These are phyloP conservation scores for Yamadazyma jaroonii DNA, from an alignment of 1,139 yeast species.

Conservation along the genomic window DNA sequence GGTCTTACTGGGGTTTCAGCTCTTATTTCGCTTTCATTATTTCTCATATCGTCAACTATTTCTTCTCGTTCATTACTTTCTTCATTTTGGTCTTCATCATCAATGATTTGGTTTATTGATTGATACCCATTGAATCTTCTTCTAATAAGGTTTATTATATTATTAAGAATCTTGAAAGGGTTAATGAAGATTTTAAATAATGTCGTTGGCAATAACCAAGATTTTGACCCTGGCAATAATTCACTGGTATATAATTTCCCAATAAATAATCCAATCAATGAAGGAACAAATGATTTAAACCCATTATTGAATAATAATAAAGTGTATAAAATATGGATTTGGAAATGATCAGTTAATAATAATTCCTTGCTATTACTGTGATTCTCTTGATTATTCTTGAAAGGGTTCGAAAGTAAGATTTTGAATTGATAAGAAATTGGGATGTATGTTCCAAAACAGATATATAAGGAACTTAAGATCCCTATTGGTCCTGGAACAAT, in stretches of 20 bases:
- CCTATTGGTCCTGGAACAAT: conserved; percentile 63
- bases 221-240: conserved; percentile 57
- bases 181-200: conserved; percentile 23
- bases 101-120: conserved; percentile 13
- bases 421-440: conserved; percentile 64
- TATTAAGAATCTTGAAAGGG: conserved; percentile 19
- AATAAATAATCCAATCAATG: conserved; percentile 55
- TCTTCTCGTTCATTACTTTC: conserved; percentile 19
- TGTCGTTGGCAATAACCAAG: conserved; percentile 46
- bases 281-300: conserved; percentile 46
- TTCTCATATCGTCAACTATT: conserved; percentile 23
- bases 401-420: conserved; percentile 33
- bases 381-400: conserved; percentile 1
- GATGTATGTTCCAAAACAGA: conserved; percentile 53
- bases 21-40: conserved; percentile 27
- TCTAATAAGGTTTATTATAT: conserved; percentile 4
- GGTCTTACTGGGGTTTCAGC: conserved; percentile 61
- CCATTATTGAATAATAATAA: conserved; percentile 58
- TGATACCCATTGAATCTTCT: conserved; percentile 12
- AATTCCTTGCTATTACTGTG: conserved; percentile 23
- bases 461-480: conserved; percentile 55
- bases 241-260: conserved; percentile 56
- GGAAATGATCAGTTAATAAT: conserved; percentile 53
- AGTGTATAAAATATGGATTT: conserved; percentile 50
- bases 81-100: conserved; percentile 16